Percentiles rank a stretch among this genome's conserved stretches.
These are phyloP conservation scores for Xylaria sp. DNA, from an alignment of 2,329 filamentous ascomycete species.

Conservation along the genomic window DNA sequence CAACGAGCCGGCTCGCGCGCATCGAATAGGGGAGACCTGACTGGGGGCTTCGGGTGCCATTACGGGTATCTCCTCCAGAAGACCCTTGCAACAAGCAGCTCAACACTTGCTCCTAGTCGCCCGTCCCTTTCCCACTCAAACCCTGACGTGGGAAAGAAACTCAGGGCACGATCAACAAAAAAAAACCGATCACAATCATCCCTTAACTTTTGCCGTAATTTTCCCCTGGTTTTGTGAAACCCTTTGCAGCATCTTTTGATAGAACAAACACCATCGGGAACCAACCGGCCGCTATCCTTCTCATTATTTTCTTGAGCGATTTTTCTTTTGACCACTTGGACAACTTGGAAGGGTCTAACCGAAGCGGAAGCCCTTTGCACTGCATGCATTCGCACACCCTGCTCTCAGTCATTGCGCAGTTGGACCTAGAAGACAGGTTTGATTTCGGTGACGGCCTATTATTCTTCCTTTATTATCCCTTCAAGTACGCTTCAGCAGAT, in stretches of 20 bases:
- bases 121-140: constrained; percentile 17
- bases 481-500: constrained; percentile 8
- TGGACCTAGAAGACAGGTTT: background rate
- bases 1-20: constrained; percentile 30
- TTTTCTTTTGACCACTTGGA: background rate
- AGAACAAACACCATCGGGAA: constrained; percentile 13
- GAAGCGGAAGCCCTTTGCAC: constrained; percentile 1
- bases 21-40: constrained; percentile 35
- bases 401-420: constrained; percentile 3
- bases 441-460: constrained; percentile 12
- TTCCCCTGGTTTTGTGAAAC: constrained; percentile 23
- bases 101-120: constrained; percentile 29
- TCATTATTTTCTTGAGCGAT: background rate
- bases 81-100: constrained; percentile 34
- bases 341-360: constrained; percentile 1
- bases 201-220: constrained; percentile 23
- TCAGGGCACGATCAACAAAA: constrained; percentile 31
- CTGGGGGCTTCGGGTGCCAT: constrained; percentile 36
- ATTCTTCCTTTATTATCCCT: constrained; percentile 9
- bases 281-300: constrained; percentile 11
- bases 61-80: constrained; percentile 24
- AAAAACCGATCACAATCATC: constrained; percentile 25
- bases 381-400: constrained; percentile 12
- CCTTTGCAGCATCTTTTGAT: background rate
- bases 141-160: constrained; percentile 25